A percentile compares a stretch with the other conserved stretches of the same genome.
Evolutionary conservation across 2,329 filamentous ascomycete genomes (phyloP).

Genomic region (Neoarthrinium moseri): DNA sequence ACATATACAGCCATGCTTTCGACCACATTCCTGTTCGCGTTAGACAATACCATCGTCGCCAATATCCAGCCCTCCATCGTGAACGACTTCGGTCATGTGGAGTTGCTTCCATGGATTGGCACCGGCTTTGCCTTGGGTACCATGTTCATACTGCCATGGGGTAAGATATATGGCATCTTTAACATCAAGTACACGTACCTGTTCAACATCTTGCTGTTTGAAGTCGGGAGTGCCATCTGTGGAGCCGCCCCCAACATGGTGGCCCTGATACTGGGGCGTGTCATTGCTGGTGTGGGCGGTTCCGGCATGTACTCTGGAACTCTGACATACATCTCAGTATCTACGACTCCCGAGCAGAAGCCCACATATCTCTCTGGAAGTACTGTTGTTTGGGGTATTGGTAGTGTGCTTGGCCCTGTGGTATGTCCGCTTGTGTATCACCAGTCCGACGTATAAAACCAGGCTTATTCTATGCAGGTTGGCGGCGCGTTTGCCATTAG

Average conservation of each 20-base stretch:
- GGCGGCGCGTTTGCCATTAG: constrained; percentile 6
- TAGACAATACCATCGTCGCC: too few relatives aligned
- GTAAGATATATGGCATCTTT: constrained; percentile 39
- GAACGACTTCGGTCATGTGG: constrained; percentile 31
- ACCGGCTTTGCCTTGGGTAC: constrained; percentile 39
- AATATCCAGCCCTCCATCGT: constrained; percentile 43
- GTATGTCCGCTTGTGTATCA: too few relatives aligned
- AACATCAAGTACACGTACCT: constrained; percentile 36
- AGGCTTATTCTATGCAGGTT: too few relatives aligned
- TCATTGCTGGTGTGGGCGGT: constrained; percentile 40
- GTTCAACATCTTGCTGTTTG: constrained; percentile 20
- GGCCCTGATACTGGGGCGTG: constrained; percentile 43
- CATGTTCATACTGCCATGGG: constrained; percentile 26
- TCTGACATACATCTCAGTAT: constrained; percentile 17
- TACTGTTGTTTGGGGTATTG: background rate
- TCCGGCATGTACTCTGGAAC: constrained; percentile 36
- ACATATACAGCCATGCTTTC: too few relatives aligned
- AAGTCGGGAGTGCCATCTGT: constrained; percentile 32
- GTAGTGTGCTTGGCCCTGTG: constrained; percentile 6
- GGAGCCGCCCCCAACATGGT: constrained; percentile 41
- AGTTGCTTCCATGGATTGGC: constrained; percentile 41
- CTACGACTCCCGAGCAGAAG: background rate
- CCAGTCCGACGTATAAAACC: background rate
- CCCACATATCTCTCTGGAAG: constrained; percentile 1
- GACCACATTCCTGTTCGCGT: too few relatives aligned